Conservation (phyloP, 2,329 filamentous ascomycete genomes). For the Colletotrichum eleusines region DNA sequence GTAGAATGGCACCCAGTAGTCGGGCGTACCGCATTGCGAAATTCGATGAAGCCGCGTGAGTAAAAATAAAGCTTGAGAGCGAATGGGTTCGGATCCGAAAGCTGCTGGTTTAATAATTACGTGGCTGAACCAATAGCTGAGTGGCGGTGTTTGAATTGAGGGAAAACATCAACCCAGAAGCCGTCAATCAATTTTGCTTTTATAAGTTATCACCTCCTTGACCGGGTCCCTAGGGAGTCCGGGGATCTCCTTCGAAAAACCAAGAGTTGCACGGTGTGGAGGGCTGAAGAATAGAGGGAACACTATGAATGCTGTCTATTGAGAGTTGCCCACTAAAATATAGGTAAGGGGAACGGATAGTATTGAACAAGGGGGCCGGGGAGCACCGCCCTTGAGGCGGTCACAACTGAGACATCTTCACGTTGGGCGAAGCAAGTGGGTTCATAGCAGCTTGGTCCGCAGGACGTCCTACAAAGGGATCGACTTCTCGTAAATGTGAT, state of each 20-base stretch:
- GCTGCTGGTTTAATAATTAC: no score
- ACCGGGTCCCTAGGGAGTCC: conserved; percentile 6
- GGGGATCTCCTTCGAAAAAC: background rate
- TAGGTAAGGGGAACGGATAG: background rate
- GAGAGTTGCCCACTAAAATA: background rate
- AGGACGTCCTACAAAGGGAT: conserved; percentile 1
- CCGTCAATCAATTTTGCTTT: conserved; percentile 1
- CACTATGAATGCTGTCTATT: conserved; percentile 20
- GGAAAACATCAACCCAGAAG: no score
- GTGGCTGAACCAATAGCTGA: background rate
- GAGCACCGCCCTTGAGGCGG: conserved; percentile 9
- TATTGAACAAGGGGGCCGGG: conserved; percentile 23
- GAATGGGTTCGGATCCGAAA: background rate
- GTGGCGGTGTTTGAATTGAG: background rate
- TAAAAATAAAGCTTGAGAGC: background rate
- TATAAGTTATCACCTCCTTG: conserved; percentile 16
- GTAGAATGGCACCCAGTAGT: conserved; percentile 9
- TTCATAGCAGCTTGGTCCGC: background rate
- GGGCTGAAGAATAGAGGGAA: conserved; percentile 23
- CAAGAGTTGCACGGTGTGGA: background rate
- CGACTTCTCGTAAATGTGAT: conserved; percentile 4
- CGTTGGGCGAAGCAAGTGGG: conserved; percentile 1
- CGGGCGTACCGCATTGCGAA: conserved; percentile 18
- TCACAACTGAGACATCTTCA: conserved; percentile 18
- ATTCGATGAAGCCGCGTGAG: background rate